Base-by-base conservation (phyloP, 108 stramenopile genomes). In the Nannochloropsis salina region DNA sequence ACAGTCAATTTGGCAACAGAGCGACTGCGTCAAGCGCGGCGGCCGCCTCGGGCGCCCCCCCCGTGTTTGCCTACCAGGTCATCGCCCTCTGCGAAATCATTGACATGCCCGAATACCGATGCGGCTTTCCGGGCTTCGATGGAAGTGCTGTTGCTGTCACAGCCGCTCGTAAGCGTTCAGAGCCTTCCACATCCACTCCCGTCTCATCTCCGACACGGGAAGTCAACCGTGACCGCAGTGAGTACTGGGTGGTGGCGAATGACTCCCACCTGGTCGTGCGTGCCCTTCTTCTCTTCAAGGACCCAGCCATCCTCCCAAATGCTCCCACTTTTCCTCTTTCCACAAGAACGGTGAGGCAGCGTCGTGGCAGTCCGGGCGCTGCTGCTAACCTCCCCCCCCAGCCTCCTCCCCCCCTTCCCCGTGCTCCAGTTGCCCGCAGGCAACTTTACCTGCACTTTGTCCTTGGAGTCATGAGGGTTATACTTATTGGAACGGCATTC, bases 31-130 rank as follows among this genome's bases (percentile, higher is more conserved):
- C 4, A 8, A n/a, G 61, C 15, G 61, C 12, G 15, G 47, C 12
- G 47, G 47, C 47, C 15, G 47, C 15, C 10, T 10, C 12, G 15
- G 47, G 47, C 0, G 47, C 20, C n/a, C 20, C 61, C 15, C 61
- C 61, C n/a, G 15, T 74, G 61, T 74, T 74, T 74, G 61, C 61
- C 20, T 74, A 74, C n/a, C 61, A 74, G 61, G n/a, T 74, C n/a
- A 74, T 74, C n/a, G 61, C 61, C 61, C n/a, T 74, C 20, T 74
- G 61, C n/a, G 61, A 74, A 74, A 2, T 74, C 8, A 74, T 74
- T 74, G 8, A 74, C 61, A n/a, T 74, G 61, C 61, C 61, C 20
- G 20, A 74, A n/a, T 74, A 74, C 3, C 61, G 61, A n/a, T 74
- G 61, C n/a, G 61, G 61, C 20, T 74, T 74, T 15, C 15, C 6